These are phyloP conservation scores for Punica granatum DNA, from an alignment of 345 rosid genomes.

Conservation along the genomic window DNA sequence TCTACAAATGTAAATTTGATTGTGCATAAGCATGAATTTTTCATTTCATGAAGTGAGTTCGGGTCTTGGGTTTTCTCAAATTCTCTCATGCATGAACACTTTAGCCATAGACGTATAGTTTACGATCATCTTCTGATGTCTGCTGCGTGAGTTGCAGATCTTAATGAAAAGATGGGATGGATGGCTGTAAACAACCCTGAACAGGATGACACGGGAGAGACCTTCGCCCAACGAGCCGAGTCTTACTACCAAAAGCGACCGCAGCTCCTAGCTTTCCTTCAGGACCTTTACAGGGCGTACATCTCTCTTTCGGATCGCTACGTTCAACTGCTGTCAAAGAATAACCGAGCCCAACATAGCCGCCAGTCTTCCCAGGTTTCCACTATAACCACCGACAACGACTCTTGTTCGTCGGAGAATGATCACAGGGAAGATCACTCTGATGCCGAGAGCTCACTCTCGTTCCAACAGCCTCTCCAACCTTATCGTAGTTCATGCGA, in stretches of 20 bases:
- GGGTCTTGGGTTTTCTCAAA: too few species aligned
- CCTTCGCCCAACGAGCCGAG: slow-evolving; percentile 60
- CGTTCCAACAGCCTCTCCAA: slow-evolving; percentile 27
- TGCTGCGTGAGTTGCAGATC: slow-evolving; percentile 22
- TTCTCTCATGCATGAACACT: too few species aligned
- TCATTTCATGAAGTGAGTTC: too few species aligned
- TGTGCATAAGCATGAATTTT: too few species aligned
- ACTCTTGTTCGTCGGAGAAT: neutral
- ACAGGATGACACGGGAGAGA: slow-evolving; percentile 37
- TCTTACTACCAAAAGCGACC: slow-evolving; percentile 67
- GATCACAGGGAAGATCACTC: slow-evolving; percentile 19
- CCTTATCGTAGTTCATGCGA: neutral
- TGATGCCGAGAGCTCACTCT: slow-evolving; percentile 36
- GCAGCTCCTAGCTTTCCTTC: slow-evolving; percentile 44
- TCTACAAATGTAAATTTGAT: too few species aligned
- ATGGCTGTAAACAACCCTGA: slow-evolving; percentile 12
- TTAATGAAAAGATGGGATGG: slow-evolving; percentile 49
- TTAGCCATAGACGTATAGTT: neutral
- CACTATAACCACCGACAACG: neutral
- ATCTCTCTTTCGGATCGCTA: slow-evolving; percentile 36
- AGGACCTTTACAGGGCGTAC: slow-evolving; percentile 57
- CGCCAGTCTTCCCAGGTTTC: slow-evolving; percentile 11
- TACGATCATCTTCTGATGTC: neutral
- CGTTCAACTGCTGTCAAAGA: slow-evolving; percentile 15
- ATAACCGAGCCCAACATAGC: slow-evolving; percentile 1